Evolutionary conservation across 768 basidiomycete species (phyloP), one percentile per base, ranked within the genome.

Genomic region (Tricholoma sp.): DNA sequence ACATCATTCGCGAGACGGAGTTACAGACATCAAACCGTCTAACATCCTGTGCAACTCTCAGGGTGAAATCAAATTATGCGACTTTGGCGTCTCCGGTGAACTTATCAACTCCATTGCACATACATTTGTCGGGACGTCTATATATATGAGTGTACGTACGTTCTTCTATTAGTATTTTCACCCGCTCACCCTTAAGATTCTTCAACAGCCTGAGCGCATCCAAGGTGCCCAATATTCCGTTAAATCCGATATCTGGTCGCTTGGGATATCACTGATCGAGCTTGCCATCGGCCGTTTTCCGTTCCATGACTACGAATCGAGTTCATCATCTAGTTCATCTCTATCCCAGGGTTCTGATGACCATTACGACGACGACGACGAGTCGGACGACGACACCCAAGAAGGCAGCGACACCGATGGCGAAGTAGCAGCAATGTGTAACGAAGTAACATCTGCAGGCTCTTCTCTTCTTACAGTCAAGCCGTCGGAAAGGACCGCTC

Each of bases 201-300:
- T 5, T 18, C 5, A 28, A 51, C 71, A 99, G 97, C 97, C 97
- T 18, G 97, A 98, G 68, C 94, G 97, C 56, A 98, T 99, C 73
- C 94, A 98, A 75, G 97, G 97, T 52, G 94, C 94, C 1, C 90
- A 92, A 67, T 98, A 99, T 71, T 94, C 94, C 31, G 95, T 99
- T 73, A 98, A 98, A 72, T 98, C 94, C 3, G 97, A 99, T 65
- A 94, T 98, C 5, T 99, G 97, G 97, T 98, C 96, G 0, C 82
- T 98, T 49, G 97, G 97, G 32, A 94, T 99, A 68, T 91, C 94
- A 4, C 79, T 98, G 39, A 94, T 98, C 68, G 97, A 99, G 74
- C 84, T 99, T 42, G 97, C 94, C 0, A 82, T 95, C 28, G 94
- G 95, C 11, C 88, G 94, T 18, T 99, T 99, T 80, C 97, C 97